Percentiles rank a stretch among this genome's conserved stretches.
Evolutionary conservation across 2,329 filamentous ascomycete species (phyloP).

Genomic region (Fusarium sp.): DNA sequence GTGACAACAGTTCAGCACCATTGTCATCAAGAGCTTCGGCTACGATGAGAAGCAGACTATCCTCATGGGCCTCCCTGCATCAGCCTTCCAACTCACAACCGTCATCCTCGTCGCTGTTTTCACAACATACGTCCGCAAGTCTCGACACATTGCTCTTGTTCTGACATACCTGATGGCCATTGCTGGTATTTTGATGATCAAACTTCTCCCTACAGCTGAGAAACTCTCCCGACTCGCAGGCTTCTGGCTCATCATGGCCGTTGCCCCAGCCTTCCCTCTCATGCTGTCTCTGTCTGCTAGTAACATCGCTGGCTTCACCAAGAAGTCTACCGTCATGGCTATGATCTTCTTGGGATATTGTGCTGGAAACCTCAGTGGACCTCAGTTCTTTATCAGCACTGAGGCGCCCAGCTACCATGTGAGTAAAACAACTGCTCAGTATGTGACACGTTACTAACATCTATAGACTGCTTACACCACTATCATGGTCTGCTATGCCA

Average conservation of each 20-base stretch:
- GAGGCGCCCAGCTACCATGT: slow-evolving; percentile 3
- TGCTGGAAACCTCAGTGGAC: slow-evolving; percentile 7
- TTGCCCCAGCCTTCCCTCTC: slow-evolving; percentile 1
- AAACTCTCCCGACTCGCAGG: background rate
- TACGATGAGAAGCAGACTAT: slow-evolving; percentile 21
- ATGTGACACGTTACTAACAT: rapidly evolving
- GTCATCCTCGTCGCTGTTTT: slow-evolving; percentile 7
- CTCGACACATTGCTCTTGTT: slow-evolving; percentile 4
- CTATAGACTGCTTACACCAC: slow-evolving; percentile 1
- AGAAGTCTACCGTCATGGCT: slow-evolving; percentile 15
- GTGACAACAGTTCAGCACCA: slow-evolving; percentile 9
- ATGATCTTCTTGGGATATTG: slow-evolving; percentile 21
- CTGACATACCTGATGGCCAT: slow-evolving; percentile 9
- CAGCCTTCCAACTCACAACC: slow-evolving; percentile 10
- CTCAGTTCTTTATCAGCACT: slow-evolving; percentile 17
- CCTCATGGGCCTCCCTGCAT: slow-evolving; percentile 14
- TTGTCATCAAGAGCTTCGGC: slow-evolving; percentile 15
- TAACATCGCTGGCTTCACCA: slow-evolving; percentile 17
- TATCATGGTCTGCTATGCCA: background rate
- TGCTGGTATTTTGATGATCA: slow-evolving; percentile 19
- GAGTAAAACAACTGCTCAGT: rapidly evolving
- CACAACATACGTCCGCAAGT: slow-evolving; percentile 14
- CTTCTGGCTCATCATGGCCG: slow-evolving; percentile 10
- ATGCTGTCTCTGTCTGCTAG: slow-evolving; percentile 6
- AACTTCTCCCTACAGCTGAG: background rate